Evolutionary conservation across 1,284 basidiomycete species (phyloP).

Genomic region (Puccinia novopanici): DNA sequence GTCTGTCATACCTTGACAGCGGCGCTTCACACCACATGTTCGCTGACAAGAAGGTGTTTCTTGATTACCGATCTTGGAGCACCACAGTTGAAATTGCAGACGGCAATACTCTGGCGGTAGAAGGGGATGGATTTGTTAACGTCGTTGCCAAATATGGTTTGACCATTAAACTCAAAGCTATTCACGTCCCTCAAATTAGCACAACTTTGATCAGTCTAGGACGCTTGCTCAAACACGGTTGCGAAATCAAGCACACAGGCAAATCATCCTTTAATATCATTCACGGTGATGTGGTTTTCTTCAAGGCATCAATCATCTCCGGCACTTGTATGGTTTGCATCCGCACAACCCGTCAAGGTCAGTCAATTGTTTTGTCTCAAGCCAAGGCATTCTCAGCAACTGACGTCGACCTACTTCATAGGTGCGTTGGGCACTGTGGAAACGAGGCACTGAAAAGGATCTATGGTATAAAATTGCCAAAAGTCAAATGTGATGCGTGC

Average conservation of each 20-base stretch:
- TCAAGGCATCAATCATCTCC: neutral
- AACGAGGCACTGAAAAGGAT: neutral
- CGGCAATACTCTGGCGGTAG: neutral
- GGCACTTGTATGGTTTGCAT: neutral
- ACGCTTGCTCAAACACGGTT: neutral
- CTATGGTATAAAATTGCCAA: neutral
- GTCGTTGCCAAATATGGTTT: neutral
- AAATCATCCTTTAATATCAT: neutral
- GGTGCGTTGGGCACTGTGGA: neutral
- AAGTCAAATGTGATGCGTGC: too few species aligned
- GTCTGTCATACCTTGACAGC: too few species aligned
- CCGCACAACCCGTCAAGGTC: neutral
- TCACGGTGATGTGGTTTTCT: neutral
- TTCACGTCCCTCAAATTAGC: neutral
- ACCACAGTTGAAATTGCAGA: neutral
- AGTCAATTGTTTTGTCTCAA: neutral
- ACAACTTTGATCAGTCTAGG: neutral
- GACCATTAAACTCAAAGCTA: neutral
- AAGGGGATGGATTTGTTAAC: conserved; percentile 1
- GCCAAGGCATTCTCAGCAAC: neutral
- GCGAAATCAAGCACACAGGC: neutral
- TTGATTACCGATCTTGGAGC: neutral
- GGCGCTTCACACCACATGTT: conserved; percentile 32
- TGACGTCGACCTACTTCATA: neutral
- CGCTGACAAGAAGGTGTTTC: neutral